Percentiles rank a stretch among this genome's conserved stretches.
These are phyloP conservation scores for Rhodofomes roseus DNA, from an alignment of 1,284 basidiomycete species.

Conservation along the genomic window DNA sequence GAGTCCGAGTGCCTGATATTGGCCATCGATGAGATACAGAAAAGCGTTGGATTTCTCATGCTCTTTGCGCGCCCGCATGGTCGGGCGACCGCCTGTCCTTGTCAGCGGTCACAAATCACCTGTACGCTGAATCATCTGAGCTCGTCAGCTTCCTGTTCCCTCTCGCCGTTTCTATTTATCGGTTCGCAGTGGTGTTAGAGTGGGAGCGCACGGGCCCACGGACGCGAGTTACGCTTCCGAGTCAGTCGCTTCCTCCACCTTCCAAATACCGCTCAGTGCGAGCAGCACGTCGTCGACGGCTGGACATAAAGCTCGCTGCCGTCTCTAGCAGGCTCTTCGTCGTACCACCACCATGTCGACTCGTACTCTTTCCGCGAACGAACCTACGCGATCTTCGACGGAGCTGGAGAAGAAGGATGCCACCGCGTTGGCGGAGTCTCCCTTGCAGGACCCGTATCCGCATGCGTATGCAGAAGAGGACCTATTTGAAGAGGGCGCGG, in stretches of 20 bases:
- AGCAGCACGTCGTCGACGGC: background rate
- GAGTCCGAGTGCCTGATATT: background rate
- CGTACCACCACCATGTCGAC: conserved; percentile 4
- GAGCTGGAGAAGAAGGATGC: conserved; percentile 11
- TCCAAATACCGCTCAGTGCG: background rate
- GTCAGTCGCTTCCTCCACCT: background rate
- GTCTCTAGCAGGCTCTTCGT: background rate
- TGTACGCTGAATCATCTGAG: conserved; percentile 4
- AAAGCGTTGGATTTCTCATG: background rate
- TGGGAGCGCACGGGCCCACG: background rate
- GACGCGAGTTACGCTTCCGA: background rate
- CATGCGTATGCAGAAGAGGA: conserved; percentile 10
- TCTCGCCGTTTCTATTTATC: background rate
- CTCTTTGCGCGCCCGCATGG: conserved; percentile 1
- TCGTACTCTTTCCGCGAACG: background rate
- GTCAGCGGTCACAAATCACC: background rate
- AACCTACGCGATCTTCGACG: background rate
- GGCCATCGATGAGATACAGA: background rate
- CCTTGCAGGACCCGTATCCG: conserved; percentile 1
- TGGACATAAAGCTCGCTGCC: background rate
- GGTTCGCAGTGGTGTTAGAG: background rate
- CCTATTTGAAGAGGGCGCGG: conserved; percentile 41
- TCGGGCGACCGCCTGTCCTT: background rate
- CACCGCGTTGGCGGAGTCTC: background rate
- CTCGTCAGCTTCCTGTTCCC: background rate